A percentile compares a stretch with the other conserved stretches of the same genome.
Evolutionary conservation across 495 filamentous ascomycete genomes (phyloP).

Genomic region (Talaromyces adpressus): DNA sequence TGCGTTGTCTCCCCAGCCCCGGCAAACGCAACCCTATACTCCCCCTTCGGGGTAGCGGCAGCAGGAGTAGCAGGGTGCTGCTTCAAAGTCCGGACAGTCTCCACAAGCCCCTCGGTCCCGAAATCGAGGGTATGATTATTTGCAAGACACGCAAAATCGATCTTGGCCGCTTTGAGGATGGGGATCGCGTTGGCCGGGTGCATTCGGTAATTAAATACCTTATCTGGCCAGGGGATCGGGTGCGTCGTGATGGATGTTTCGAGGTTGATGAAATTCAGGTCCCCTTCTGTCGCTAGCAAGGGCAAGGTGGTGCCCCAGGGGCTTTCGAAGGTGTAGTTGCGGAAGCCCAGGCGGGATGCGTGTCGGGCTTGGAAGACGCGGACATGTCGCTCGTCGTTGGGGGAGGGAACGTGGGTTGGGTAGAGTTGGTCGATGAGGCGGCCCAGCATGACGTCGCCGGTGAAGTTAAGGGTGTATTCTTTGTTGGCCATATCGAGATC

Average conservation of each 20-base stretch:
- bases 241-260: constrained; percentile 33
- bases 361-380: constrained; percentile 11
- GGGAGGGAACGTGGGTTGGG: constrained; percentile 22
- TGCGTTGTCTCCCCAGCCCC: constrained; percentile 23
- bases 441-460: constrained; percentile 40
- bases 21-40: constrained; percentile 15
- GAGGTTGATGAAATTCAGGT: constrained; percentile 36
- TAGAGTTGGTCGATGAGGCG: constrained; percentile 37
- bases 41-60: neutral
- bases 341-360: constrained; percentile 7
- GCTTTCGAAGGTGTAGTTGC: constrained; percentile 17
- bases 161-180: constrained; percentile 19
- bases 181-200: constrained; percentile 27
- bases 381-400: constrained; percentile 16
- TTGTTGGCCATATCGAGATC: neutral
- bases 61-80: neutral
- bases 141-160: constrained; percentile 30
- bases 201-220: constrained; percentile 37
- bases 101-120: constrained; percentile 22
- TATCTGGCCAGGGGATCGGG: constrained; percentile 27
- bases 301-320: constrained; percentile 32
- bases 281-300: constrained; percentile 18
- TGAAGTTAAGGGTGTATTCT: constrained; percentile 25
- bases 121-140: constrained; percentile 39
- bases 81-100: constrained; percentile 24